Percentiles rank a stretch among this genome's conserved stretches.
phyloP scores from a whole-genome alignment of 116 monocot species.

The Papilionanthe hybrid region DNA sequence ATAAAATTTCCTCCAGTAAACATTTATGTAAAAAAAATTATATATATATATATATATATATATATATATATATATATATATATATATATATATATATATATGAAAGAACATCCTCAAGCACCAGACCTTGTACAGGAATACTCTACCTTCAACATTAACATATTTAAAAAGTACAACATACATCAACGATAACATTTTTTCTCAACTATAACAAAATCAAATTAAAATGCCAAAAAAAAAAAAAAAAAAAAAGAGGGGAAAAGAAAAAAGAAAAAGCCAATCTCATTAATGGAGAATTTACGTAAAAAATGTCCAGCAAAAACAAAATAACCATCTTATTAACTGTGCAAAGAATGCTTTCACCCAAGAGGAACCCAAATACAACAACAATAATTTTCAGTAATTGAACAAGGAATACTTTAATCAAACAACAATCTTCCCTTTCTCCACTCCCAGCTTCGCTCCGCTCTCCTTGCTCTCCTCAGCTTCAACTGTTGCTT shows the following conservation, averaged over 20 bases:
- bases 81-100: too few relatives aligned
- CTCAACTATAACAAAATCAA: background rate
- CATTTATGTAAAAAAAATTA: background rate
- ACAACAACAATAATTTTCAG: conserved; percentile 17
- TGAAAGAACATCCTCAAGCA: background rate
- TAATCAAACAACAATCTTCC: too few relatives aligned
- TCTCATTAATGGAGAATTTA: background rate
- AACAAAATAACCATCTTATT: conserved; percentile 6
- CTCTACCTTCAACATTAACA: background rate
- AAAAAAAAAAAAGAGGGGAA: background rate
- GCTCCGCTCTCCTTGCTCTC: too few relatives aligned
- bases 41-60: too few relatives aligned
- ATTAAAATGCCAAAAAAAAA: background rate
- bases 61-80: too few relatives aligned
- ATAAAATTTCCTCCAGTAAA: too few relatives aligned
- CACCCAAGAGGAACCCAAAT: background rate
- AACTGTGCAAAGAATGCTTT: conserved; percentile 1
- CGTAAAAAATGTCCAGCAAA: conserved; percentile 8
- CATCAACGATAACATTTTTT: background rate
- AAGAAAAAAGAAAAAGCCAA: background rate
- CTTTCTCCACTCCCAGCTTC: too few relatives aligned
- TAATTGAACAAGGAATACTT: too few relatives aligned
- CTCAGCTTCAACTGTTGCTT: too few relatives aligned
- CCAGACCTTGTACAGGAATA: background rate
- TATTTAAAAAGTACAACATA: conserved; percentile 2